Conservation (phyloP, 2,329 filamentous ascomycete genomes). For the Pezicula carpinea region DNA sequence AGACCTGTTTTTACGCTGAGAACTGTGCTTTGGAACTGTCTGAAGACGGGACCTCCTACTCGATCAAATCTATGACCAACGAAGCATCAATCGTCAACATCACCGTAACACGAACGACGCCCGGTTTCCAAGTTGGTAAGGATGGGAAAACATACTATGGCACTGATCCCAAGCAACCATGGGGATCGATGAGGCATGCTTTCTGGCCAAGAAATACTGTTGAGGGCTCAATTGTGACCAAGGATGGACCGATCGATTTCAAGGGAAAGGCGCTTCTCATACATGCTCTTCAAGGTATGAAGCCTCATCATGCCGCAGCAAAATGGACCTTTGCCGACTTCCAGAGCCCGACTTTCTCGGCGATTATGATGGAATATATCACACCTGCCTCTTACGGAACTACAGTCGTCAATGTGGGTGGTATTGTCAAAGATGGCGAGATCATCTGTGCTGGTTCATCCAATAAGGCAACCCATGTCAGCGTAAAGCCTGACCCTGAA, state of each 20-base stretch:
- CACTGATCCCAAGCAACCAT: conserved; percentile 79
- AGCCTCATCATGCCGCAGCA: conserved; percentile 91
- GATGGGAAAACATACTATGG: conserved; percentile 82
- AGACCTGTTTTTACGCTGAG: conserved; percentile 79
- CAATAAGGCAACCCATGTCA: conserved; percentile 64
- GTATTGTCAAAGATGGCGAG: conserved; percentile 74
- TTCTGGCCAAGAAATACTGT: conserved; percentile 89
- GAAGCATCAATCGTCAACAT: conserved; percentile 78
- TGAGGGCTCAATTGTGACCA: conserved; percentile 80
- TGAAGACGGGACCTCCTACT: conserved; percentile 76
- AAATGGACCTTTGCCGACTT: conserved; percentile 94
- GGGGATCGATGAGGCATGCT: conserved; percentile 86
- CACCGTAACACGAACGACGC: conserved; percentile 69
- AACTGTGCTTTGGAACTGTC: conserved; percentile 82
- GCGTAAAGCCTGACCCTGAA: conserved; percentile 65
- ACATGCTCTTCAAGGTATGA: conserved; percentile 94
- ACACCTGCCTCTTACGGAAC: conserved; percentile 90
- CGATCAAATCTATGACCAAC: conserved; percentile 86
- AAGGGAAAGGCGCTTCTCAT: conserved; percentile 75
- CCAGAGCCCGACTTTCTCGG: conserved; percentile 81
- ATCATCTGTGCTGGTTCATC: conserved; percentile 68
- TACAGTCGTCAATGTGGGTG: conserved; percentile 78
- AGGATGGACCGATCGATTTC: conserved; percentile 76
- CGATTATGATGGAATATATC: conserved; percentile 91
- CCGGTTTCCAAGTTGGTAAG: conserved; percentile 80